phyloP scores from a whole-genome alignment of 495 filamentous ascomycete species.

The Penicillium riverlandense region DNA sequence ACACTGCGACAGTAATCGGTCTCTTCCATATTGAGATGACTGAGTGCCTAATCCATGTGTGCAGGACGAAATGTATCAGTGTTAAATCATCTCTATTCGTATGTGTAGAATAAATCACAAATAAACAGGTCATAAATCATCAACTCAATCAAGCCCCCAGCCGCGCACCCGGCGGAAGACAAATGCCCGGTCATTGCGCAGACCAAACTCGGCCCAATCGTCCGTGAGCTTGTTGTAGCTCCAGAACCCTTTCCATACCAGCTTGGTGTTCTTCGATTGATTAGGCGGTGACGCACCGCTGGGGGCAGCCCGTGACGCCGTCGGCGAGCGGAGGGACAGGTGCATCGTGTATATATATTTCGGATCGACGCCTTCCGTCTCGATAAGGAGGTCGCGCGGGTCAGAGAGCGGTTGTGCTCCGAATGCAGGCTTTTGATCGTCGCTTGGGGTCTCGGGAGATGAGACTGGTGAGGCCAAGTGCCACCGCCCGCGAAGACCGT shows the following conservation, averaged over 20 bases:
- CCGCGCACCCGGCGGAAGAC: slow-evolving; percentile 75
- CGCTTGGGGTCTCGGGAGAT: slow-evolving; percentile 8
- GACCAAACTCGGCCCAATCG: slow-evolving; percentile 79
- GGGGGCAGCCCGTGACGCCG: slow-evolving; percentile 39
- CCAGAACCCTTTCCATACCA: slow-evolving; percentile 87
- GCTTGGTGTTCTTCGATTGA: slow-evolving; percentile 64
- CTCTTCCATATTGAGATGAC: too few species aligned
- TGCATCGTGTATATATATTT: slow-evolving; percentile 81
- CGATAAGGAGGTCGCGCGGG: slow-evolving; percentile 56
- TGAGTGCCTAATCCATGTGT: too few species aligned
- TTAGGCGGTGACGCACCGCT: slow-evolving; percentile 18
- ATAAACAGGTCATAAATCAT: slow-evolving; percentile 2
- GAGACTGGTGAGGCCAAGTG: slow-evolving; percentile 38
- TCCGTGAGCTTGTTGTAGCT: slow-evolving; percentile 84
- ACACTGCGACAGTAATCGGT: too few species aligned
- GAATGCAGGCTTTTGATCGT: slow-evolving; percentile 4
- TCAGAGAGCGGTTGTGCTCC: slow-evolving; percentile 15
- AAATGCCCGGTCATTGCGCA: slow-evolving; percentile 79
- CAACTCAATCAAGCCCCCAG: slow-evolving; percentile 29
- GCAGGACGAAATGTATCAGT: too few species aligned
- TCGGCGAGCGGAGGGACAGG: slow-evolving; percentile 53
- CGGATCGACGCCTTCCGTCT: slow-evolving; percentile 72
- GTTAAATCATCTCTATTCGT: too few species aligned
- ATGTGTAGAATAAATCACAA: slow-evolving; percentile 10
- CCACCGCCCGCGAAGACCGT: slow-evolving; percentile 57